Evolutionary conservation across 208 protist species (phyloP), one percentile per base, ranked within the genome.

Genomic region (Leishmania amazonensis): DNA sequence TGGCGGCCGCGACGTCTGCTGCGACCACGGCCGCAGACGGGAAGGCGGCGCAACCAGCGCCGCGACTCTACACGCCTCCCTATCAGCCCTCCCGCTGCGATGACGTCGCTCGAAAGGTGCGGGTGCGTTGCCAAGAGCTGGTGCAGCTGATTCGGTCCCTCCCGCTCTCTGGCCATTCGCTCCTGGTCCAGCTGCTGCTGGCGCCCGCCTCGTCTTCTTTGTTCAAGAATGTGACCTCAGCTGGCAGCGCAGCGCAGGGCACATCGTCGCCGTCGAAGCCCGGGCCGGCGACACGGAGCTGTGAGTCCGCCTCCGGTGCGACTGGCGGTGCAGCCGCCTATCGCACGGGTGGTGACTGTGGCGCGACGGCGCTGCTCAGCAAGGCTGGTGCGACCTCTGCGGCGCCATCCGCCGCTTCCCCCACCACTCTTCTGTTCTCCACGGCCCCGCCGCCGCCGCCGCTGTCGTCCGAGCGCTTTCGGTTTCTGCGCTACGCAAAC

Each of bases 401-500:
- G 53, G 28, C 42, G 17, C 45, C 82, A 21, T n/a, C 78, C 42
- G 51, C 71, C 9, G 70, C 76, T 3, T 42, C 71, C 40, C 57
- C 73, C 51, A 74, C 75, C 21, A 57, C 49, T 2, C 42, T 54
- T n/a, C 38, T 75, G n/a, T 83, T 75, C 65, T 58, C 54, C 65
- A 42, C 53, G 17, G 15, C 77, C 17, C 76, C 71, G 57, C 76
- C 76, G 28, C 81, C 81, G n/a, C n/a, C n/a, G 60, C 72, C 79
- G 19, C 84, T 97, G 31, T 74, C 81, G 8, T 78, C 85, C 19
- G 92, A 96, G 82, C 78, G 86, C 58, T 96, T 92, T 77, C 85
- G 83, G 53, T 97, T 96, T 78, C 81, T 96, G 62, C 92, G 94
- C 31, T 93, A 95, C 80, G 81, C 90, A 49, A 96, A 94, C 84